Percentiles rank a stretch among this genome's conserved stretches.
These are phyloP conservation scores for Penicillium maclennaniae DNA, from an alignment of 495 filamentous ascomycete genomes.

Conservation along the genomic window DNA sequence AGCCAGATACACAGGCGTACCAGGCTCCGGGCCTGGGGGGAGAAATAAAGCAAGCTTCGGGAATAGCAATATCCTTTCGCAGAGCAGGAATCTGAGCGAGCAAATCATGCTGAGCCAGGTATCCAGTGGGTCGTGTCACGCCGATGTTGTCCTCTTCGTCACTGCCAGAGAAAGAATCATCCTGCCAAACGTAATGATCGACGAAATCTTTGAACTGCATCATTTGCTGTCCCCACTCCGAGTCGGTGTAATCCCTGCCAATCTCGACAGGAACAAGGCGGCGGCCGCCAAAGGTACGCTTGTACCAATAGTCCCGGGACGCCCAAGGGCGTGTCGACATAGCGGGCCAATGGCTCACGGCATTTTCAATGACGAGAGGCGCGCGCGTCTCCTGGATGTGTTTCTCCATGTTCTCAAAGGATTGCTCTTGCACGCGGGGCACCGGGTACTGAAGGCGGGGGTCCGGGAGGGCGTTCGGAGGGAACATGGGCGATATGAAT, in stretches of 20 bases:
- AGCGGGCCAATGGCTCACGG: slow-evolving; percentile 74
- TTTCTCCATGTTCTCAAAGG: slow-evolving; percentile 61
- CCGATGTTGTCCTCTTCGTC: slow-evolving; percentile 9
- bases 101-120: slow-evolving; percentile 89
- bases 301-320: slow-evolving; percentile 67
- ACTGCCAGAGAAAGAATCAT: slow-evolving; percentile 1
- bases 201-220: slow-evolving; percentile 74
- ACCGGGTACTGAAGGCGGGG: slow-evolving; percentile 38
- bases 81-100: slow-evolving; percentile 78
- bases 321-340: slow-evolving; percentile 65
- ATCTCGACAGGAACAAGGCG: slow-evolving; percentile 85
- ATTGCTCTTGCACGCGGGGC: slow-evolving; percentile 33
- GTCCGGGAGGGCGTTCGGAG: slow-evolving; percentile 33
- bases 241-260: slow-evolving; percentile 85
- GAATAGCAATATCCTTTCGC: slow-evolving; percentile 69
- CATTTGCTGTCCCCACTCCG: slow-evolving; percentile 80
- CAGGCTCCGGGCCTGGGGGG: slow-evolving; percentile 47
- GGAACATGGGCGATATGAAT: slow-evolving; percentile 32
- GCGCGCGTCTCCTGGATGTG: slow-evolving; percentile 51
- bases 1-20: slow-evolving; percentile 47
- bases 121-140: slow-evolving; percentile 46
- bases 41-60: slow-evolving; percentile 79
- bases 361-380: slow-evolving; percentile 68
- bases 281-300: slow-evolving; percentile 69
- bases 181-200: slow-evolving; percentile 49